Evolutionary conservation across 2,329 filamentous ascomycete species (phyloP), one percentile per base, ranked within the genome.

Genomic region (Byssoonygena ceratinophila): DNA sequence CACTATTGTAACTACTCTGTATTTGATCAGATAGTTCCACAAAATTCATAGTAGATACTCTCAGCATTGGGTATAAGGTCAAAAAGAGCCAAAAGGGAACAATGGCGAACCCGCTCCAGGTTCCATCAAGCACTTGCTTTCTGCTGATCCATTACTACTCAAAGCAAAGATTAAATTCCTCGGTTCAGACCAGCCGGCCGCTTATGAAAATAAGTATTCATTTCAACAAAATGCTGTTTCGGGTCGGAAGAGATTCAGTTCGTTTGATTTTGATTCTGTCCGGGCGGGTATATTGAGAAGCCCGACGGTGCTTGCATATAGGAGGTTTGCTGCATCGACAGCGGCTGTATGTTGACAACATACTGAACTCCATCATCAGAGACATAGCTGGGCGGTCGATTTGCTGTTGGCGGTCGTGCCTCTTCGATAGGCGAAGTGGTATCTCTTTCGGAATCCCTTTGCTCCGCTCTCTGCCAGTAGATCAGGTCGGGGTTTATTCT

Each of bases 401-500:
- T 68, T n/a, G 63, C 62, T 9, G 40, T 55, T 22, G 51, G 18
- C 8, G 50, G 54, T n/a, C 46, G 45, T 2, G 51, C 31, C 76
- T 53, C 46, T 49, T 20, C 39, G 29, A 36, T 7, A 23, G 36
- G 37, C 12, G 46, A 20, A 4, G 48, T 18, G 43, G 14, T 18
- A 16, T 11, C n/a, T 11, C 36, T n/a, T 34, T 43, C 36, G 14
- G 49, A 36, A 45, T 18, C n/a, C 1, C 9, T 34, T 40, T 45
- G 25, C 4, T 57, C 72, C 58, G 82, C 84, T 34, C 84, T 79
- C 66, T 85, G 82, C 87, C 87, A 94, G 64, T 85, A 88, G 23
- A 94, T 74, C 12, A 87, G 74, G 62, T 91, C 80, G 1, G 88
- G 88, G 61, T 94, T 85, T 29, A 89, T 84, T 45, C 86, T 77